Evolutionary conservation across 495 filamentous ascomycete species (phyloP), one percentile per base, ranked within the genome.

Genomic region (Podospora conica): DNA sequence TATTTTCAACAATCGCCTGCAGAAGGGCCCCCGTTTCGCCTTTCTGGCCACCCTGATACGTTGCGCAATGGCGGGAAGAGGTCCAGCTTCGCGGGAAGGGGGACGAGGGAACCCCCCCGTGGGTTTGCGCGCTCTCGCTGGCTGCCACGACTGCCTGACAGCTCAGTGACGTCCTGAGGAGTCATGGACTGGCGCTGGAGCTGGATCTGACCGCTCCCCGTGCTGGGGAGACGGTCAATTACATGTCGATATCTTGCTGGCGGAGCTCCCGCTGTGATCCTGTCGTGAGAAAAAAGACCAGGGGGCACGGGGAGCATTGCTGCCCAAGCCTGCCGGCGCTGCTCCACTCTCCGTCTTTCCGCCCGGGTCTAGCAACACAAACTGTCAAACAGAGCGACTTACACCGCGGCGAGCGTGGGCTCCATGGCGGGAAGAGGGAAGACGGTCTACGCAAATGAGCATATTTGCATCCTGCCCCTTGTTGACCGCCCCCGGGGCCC

Each of bases 251-350:
- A 56, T 59, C 40, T 65, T 60, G 64, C 21, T 59, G 64, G 63
- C 54, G 55, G 54, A n/a, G 27, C 63, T 23, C 5, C 20, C 20
- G 29, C 28, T 63, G 33, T 68, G 31, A 33, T 64, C 60, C 24
- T 27, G 23, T 58, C 60, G 69, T 2, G 18, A 48, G 18, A 31
- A 48, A 48, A 48, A 61, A 65, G 61, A 18, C 71, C 73, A 77
- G 77, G 79, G 73, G 71, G 70, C 69, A 62, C 66, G 66, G 68
- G 73, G 75, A 78, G 78, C 77, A 80, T 82, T 80, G 80, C 79
- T 82, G 80, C 80, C 80, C 80, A 82, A 82, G 29, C 67, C 53
- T 67, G 69, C 70, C 66, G 64, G 68, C 70, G 58, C 55, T 53
- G 33, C 63, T 58, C 58, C 59, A 61, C 18, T 65, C 61, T 63